A percentile compares a stretch with the other conserved stretches of the same genome.
These are phyloP conservation scores for Nematocida sp. DNA, from an alignment of 371 early-diverging fungal species.

Conservation along the genomic window DNA sequence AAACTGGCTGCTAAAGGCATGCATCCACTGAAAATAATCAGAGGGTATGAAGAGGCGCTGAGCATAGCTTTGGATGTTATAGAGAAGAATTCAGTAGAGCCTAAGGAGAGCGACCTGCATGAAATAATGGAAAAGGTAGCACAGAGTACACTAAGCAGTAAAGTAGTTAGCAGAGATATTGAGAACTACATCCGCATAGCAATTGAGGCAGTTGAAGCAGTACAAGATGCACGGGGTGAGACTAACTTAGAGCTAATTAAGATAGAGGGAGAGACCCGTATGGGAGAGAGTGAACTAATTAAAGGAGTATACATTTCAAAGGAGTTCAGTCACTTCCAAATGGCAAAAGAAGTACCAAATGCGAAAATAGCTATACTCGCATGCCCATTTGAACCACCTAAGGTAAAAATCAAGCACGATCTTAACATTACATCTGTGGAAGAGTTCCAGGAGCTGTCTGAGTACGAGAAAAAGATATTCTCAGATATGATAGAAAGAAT, in stretches of 20 bases:
- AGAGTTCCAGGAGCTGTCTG: conserved; percentile 88
- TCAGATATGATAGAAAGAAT: conserved; percentile 89
- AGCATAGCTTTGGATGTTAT: conserved; percentile 82
- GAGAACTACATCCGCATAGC: conserved; percentile 78
- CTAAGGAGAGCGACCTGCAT: conserved; percentile 72
- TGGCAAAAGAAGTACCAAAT: conserved; percentile 88
- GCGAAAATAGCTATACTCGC: conserved; percentile 95
- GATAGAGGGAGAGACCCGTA: conserved; percentile 94
- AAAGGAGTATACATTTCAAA: conserved; percentile 97
- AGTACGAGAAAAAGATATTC: conserved; percentile 90
- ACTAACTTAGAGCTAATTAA: conserved; percentile 99
- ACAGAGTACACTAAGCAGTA: conserved; percentile 90
- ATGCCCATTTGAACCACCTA: conserved; percentile 99
- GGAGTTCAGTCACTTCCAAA: conserved; percentile 98
- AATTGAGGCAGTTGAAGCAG: conserved; percentile 89
- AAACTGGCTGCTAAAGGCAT: conserved; percentile 88
- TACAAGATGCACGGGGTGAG: conserved; percentile 93
- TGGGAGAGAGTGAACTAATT: conserved; percentile 81
- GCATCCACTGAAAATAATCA: conserved; percentile 95
- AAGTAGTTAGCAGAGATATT: conserved; percentile 88
- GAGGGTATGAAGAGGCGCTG: conserved; percentile 94
- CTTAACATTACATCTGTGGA: conserved; percentile 91
- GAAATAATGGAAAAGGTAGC: conserved; percentile 81
- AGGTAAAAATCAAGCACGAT: conserved; percentile 99
- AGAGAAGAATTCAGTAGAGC: conserved; percentile 81